Evolutionary conservation across 768 basidiomycete species (phyloP).

Genomic region (Pleurotus tuber-regium): DNA sequence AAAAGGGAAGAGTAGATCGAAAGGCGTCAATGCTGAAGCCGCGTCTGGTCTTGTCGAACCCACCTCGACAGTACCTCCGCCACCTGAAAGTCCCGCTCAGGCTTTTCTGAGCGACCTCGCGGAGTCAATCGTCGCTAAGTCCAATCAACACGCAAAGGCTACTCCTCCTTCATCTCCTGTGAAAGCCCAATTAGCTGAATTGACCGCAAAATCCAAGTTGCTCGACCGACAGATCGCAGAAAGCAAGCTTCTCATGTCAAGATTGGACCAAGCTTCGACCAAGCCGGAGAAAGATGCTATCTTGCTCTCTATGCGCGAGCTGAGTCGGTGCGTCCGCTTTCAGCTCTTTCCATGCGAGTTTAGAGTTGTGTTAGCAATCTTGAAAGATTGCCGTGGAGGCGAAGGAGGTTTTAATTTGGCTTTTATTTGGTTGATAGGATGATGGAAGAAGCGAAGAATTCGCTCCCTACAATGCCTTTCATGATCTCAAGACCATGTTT

Average conservation of each 20-base stretch:
- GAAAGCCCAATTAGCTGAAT: slow-evolving; percentile 36
- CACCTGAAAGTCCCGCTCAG: neutral
- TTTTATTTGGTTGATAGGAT: neutral
- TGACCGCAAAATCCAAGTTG: slow-evolving; percentile 44
- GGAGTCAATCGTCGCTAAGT: slow-evolving; percentile 55
- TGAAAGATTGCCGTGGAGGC: neutral
- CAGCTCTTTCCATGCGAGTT: neutral
- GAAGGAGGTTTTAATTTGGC: neutral
- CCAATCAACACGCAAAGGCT: slow-evolving; percentile 44
- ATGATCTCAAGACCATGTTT: neutral
- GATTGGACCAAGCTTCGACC: slow-evolving; percentile 40
- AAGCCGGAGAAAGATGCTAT: slow-evolving; percentile 52
- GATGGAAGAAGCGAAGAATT: neutral
- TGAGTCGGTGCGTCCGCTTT: slow-evolving; percentile 46
- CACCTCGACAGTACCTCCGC: neutral
- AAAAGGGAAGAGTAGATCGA: slow-evolving; percentile 16
- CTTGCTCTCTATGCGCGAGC: slow-evolving; percentile 44
- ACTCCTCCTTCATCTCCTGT: slow-evolving; percentile 15
- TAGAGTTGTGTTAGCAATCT: neutral
- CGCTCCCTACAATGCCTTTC: neutral
- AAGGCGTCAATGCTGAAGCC: neutral
- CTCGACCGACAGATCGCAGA: slow-evolving; percentile 52
- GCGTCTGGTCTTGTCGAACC: neutral
- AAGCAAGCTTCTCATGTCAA: slow-evolving; percentile 48
- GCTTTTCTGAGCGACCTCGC: slow-evolving; percentile 51